Conservation (phyloP, 352 stramenopile species). For the Plasmopara muralis region DNA sequence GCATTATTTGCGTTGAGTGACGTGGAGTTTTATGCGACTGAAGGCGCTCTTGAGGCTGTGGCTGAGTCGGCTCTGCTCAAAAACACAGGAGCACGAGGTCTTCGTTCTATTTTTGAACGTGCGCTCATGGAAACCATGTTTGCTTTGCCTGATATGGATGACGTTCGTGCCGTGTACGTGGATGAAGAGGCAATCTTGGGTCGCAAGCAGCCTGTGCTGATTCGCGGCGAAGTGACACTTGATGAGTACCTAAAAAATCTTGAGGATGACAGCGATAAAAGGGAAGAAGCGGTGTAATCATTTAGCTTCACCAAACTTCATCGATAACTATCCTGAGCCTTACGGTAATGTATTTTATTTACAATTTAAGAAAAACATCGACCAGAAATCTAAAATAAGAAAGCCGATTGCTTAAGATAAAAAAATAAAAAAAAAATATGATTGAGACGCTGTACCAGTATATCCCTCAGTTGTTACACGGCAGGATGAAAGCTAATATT, state of each 20-base stretch:
- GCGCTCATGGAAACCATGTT: constrained; percentile 97
- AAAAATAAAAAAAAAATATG: too few relatives aligned
- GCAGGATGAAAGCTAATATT: too few relatives aligned
- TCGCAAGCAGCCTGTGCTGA: constrained; percentile 85
- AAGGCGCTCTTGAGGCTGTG: constrained; percentile 92
- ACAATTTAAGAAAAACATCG: constrained; percentile 12
- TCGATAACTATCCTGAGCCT: constrained; percentile 11
- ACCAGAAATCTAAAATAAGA: constrained; percentile 14
- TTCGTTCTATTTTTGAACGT: constrained; percentile 92
- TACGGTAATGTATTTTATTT: constrained; percentile 34
- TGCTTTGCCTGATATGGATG: constrained; percentile 87
- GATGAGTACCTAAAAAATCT: constrained; percentile 70
- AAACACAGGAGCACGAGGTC: constrained; percentile 94
- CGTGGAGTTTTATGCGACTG: constrained; percentile 94
- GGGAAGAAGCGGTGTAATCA: constrained; percentile 45
- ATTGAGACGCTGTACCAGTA: too few relatives aligned
- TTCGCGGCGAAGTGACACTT: constrained; percentile 63
- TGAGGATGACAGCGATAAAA: constrained; percentile 54
- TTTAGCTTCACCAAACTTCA: neutral
- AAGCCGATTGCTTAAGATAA: constrained; percentile 24
- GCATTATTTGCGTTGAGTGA: constrained; percentile 94
- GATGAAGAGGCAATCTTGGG: constrained; percentile 89
- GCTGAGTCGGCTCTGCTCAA: constrained; percentile 89
- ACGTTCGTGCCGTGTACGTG: constrained; percentile 92
- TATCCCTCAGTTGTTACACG: constrained; percentile 17